Percentiles rank a stretch among this genome's conserved stretches.
Conservation (phyloP, 441 rosid genomes). For the Adansonia gregorii region DNA sequence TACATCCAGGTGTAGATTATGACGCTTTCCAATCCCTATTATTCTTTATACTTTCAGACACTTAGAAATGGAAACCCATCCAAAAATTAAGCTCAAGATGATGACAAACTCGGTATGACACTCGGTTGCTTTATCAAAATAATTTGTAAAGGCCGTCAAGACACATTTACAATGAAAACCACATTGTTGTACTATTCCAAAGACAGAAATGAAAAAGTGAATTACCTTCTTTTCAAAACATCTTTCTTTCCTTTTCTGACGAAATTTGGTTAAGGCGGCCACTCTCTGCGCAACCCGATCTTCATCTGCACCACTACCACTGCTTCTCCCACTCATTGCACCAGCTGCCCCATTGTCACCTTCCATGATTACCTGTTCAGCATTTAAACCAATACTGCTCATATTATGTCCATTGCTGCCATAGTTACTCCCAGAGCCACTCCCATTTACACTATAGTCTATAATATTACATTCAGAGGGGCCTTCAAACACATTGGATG, state of each 20-base stretch:
- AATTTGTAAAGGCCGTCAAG: neutral
- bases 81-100: neutral
- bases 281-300: slow-evolving; percentile 52
- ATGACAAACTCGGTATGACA: neutral
- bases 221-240: slow-evolving; percentile 81
- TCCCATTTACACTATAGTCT: slow-evolving; percentile 64
- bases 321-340: slow-evolving; percentile 36
- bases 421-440: slow-evolving; percentile 70
- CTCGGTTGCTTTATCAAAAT: neutral
- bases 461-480: slow-evolving; percentile 40
- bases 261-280: slow-evolving; percentile 71
- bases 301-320: slow-evolving; percentile 42
- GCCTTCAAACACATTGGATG: slow-evolving; percentile 56
- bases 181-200: slow-evolving; percentile 7
- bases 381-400: slow-evolving; percentile 51
- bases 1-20: neutral
- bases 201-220: slow-evolving; percentile 12
- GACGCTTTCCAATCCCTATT: neutral
- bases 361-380: slow-evolving; percentile 45
- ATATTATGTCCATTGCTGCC: slow-evolving; percentile 62
- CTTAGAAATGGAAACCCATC: neutral
- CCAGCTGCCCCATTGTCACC: slow-evolving; percentile 53
- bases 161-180: neutral
- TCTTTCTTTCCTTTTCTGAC: slow-evolving; percentile 80
- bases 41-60: neutral